Percentiles rank a stretch among this genome's conserved stretches.
Evolutionary conservation across 371 early-diverging fungal species (phyloP).

Genomic region (Mucor lusitanicus): DNA sequence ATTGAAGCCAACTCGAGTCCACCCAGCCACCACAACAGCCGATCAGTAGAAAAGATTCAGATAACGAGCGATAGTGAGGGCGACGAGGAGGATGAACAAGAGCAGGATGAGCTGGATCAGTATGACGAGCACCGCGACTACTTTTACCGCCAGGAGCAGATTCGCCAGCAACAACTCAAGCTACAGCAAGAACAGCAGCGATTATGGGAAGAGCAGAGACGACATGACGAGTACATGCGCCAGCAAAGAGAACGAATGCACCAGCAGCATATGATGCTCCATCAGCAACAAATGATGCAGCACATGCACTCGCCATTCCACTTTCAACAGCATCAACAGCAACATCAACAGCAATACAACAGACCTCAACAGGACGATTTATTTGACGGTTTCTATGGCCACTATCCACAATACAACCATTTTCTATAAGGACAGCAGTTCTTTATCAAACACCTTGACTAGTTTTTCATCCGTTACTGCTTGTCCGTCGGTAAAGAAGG

Average conservation of each 20-base stretch:
- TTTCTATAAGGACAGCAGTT: constrained; percentile 31
- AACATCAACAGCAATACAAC: not conserved
- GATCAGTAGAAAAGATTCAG: not conserved
- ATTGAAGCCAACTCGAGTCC: not conserved
- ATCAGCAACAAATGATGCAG: constrained; percentile 3
- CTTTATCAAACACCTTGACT: constrained; percentile 43
- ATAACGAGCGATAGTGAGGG: not conserved
- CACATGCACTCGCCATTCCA: not conserved
- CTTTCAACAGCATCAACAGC: not conserved
- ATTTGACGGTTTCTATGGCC: not conserved
- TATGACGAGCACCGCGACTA: not conserved
- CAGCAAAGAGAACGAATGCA: not conserved
- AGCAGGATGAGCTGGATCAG: not conserved
- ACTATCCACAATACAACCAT: not conserved
- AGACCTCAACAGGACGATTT: not conserved
- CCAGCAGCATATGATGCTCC: not conserved
- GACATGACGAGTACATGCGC: not conserved
- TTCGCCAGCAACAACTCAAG: not conserved
- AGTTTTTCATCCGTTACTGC: constrained; percentile 22
- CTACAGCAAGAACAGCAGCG: not conserved
- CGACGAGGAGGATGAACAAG: not conserved
- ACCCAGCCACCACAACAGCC: not conserved
- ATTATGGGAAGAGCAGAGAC: not conserved
- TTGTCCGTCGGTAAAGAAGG: constrained; percentile 34
- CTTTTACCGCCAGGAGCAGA: not conserved